These are phyloP conservation scores for Coniochaeta sp. DNA, from an alignment of 2,329 filamentous ascomycete genomes.

Conservation along the genomic window DNA sequence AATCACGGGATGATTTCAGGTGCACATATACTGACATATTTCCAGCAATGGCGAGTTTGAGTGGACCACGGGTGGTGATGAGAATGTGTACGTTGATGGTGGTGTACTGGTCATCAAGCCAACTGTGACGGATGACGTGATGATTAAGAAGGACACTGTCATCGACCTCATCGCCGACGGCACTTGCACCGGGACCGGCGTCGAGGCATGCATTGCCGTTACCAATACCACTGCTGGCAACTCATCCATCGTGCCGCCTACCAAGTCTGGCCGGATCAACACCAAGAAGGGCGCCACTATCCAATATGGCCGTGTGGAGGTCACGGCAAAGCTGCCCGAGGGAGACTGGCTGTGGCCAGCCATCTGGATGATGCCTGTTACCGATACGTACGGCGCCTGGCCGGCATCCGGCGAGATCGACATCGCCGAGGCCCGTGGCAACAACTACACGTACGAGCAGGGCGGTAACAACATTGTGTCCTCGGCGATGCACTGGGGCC, in stretches of 20 bases:
- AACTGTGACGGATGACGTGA: conserved; percentile 62
- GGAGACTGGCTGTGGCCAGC: conserved; percentile 89
- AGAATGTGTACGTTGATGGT: conserved; percentile 68
- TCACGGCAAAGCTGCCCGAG: conserved; percentile 65
- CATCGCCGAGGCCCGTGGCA: conserved; percentile 73
- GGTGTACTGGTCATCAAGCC: conserved; percentile 69
- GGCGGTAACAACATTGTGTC: conserved; percentile 78
- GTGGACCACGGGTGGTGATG: conserved; percentile 61
- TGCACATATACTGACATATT: conserved; percentile 2
- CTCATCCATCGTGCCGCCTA: conserved; percentile 68
- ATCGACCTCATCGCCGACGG: conserved; percentile 62
- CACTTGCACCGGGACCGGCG: conserved; percentile 57
- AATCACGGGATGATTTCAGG: too few species aligned
- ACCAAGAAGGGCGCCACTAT: conserved; percentile 64
- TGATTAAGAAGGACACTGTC: conserved; percentile 59
- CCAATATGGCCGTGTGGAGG: conserved; percentile 76
- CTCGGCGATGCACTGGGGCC: conserved; percentile 78
- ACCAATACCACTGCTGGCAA: conserved; percentile 69
- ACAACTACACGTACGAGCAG: conserved; percentile 68
- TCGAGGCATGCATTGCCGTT: conserved; percentile 56
- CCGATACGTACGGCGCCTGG: conserved; percentile 69
- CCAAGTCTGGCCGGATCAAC: conserved; percentile 71
- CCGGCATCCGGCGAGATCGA: conserved; percentile 79
- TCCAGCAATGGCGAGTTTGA: conserved; percentile 74
- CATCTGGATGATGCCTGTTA: conserved; percentile 82